Percentiles rank a stretch among this genome's conserved stretches.
These are phyloP conservation scores for Naumovozyma baii DNA, from an alignment of 805 yeast genomes.

Conservation along the genomic window DNA sequence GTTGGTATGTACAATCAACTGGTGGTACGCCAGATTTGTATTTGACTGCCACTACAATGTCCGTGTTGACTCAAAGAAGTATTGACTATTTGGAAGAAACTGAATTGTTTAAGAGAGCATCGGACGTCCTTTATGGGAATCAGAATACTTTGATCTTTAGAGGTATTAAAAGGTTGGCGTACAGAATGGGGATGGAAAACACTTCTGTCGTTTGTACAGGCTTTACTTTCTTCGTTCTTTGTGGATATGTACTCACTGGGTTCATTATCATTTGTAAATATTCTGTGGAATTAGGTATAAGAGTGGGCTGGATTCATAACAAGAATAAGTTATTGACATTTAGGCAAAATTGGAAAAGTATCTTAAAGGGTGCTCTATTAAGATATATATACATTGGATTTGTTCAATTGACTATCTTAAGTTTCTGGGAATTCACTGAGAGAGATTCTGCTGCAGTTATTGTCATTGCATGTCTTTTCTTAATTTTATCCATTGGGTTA, in stretches of 20 bases:
- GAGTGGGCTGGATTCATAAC: constrained; percentile 38
- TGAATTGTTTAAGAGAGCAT: constrained; percentile 31
- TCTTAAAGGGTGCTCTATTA: constrained; percentile 69
- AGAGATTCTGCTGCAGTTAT: constrained; percentile 83
- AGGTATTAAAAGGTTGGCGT: constrained; percentile 82
- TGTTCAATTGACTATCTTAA: constrained; percentile 65
- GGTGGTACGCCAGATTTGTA: constrained; percentile 79
- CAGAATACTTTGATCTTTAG: constrained; percentile 57
- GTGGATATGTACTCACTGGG: constrained; percentile 66
- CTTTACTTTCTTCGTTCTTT: constrained; percentile 70
- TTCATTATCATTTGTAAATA: constrained; percentile 49
- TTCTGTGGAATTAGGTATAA: constrained; percentile 37
- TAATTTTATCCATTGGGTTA: constrained; percentile 49
- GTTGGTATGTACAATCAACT: constrained; percentile 82
- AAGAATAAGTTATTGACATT: constrained; percentile 39
- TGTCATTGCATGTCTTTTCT: constrained; percentile 64
- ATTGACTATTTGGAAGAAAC: constrained; percentile 15
- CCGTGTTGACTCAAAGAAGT: constrained; percentile 62
- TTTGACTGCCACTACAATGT: constrained; percentile 50
- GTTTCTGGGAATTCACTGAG: constrained; percentile 78
- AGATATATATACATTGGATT: constrained; percentile 78
- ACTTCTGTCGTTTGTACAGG: constrained; percentile 81
- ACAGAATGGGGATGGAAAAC: constrained; percentile 64
- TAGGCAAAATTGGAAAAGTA: constrained; percentile 44
- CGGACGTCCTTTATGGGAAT: constrained; percentile 41